phyloP scores from a whole-genome alignment of 208 protist species.

The Trypanosoma avium region DNA sequence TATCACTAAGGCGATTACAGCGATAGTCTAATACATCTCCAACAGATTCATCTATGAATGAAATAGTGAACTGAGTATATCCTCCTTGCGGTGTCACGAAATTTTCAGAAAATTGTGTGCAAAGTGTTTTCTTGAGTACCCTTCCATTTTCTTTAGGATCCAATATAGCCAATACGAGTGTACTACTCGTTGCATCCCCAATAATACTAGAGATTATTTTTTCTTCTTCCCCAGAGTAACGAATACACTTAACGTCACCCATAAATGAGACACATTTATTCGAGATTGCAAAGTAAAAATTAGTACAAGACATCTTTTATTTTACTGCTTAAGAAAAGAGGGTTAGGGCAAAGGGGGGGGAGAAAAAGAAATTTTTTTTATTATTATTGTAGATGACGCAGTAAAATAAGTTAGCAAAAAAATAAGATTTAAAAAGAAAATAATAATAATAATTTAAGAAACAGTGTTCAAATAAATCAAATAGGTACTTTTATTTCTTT shows the following conservation, averaged over 20 bases:
- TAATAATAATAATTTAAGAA: neutral
- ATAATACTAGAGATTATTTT: constrained; percentile 35
- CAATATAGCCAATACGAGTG: constrained; percentile 40
- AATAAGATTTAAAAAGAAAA: constrained; percentile 8
- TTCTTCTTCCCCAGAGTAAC: constrained; percentile 27
- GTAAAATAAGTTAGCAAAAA: constrained; percentile 17
- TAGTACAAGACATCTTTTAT: constrained; percentile 22
- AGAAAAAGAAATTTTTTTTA: too few species aligned
- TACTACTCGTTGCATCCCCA: constrained; percentile 28
- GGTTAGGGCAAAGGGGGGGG: too few species aligned
- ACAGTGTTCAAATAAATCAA: too few species aligned
- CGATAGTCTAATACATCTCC: constrained; percentile 55
- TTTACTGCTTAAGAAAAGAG: neutral
- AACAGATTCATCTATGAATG: constrained; percentile 53
- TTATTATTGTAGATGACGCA: constrained; percentile 1
- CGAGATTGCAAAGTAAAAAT: constrained; percentile 41
- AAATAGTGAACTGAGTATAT: constrained; percentile 54
- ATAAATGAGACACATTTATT: constrained; percentile 17
- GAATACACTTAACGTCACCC: constrained; percentile 18
- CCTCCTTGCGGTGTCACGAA: constrained; percentile 21
- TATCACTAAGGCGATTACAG: constrained; percentile 54
- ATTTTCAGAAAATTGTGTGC: constrained; percentile 42
- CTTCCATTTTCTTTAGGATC: constrained; percentile 29
- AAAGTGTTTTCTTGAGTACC: constrained; percentile 41
- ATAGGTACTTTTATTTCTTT: neutral